Base-by-base conservation (phyloP, 768 basidiomycete genomes). In the Suillus alpinus region DNA sequence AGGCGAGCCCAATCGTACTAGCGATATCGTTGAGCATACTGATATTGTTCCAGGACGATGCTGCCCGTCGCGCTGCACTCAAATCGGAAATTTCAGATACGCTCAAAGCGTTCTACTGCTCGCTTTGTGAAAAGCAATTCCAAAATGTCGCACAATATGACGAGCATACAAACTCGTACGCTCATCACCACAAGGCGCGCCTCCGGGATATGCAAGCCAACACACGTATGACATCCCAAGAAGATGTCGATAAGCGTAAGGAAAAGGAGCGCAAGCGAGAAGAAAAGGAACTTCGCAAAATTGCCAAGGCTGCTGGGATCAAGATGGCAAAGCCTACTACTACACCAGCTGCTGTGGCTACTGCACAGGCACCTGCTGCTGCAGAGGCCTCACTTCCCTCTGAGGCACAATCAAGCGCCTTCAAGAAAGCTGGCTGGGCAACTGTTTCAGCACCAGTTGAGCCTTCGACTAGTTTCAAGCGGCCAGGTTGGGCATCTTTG, bases 141-240 rank as follows among this genome's bases (percentile, higher is more conserved):
- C 83, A 87, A 71, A 94, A 82, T 53, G 89, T 94, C 20, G 86
- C 90, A 0, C 92, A 92, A 68, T 94, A 91, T 66, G 92, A 94
- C 64, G 92, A 94, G 68, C 92, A 94, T 73, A 91, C 89, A 58
- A 94, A 93, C 68, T 92, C 92, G 7, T 93, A 92, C 65, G 89
- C 91, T 0, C 91, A 93, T 68, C 89, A 91, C 66, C 92, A 92
- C 76, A 92, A 89, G 74, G 87, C 87, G 39, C 87, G 92, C 53
- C 83, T 87, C 71, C 87, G 78, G 65, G 91, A 93, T 66, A 90
- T 93, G 89, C 89, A 92, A 75, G 84, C 86, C 32, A 86, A 86
- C 55, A 83, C 83, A 55, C 86, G 88, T 12, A 74, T 85, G n/a
- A 84, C 85, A 58, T 81, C 82, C 16, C 79, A 84, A 66, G 88